Base-by-base conservation (phyloP, 1,284 basidiomycete genomes). In the Hymenochaete sp. region DNA sequence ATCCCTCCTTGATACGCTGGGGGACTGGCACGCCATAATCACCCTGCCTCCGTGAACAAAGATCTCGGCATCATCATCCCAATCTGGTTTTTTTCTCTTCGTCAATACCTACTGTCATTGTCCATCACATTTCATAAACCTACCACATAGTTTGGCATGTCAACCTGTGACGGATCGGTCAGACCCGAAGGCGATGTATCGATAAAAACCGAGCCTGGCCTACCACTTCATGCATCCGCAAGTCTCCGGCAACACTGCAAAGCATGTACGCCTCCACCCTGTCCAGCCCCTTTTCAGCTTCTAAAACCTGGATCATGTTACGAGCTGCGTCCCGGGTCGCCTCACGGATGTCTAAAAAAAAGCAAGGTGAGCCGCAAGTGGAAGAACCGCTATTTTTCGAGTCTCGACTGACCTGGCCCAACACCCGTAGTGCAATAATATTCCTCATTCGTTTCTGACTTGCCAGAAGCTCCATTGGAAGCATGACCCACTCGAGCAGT, bases 61-160 rank as follows among this genome's bases (percentile, higher is more conserved):
- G 59, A 56, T 40, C 53, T 60, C 1, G 59, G 54, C 25, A 61
- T 52, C 59, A 61, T 61, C 57, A 61, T 60, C 14, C 59, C 59
- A 18, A 62, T 54, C 61, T 60, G 28, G 14, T 10, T 10, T 31
- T 9, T 10, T 31, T 31, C 28, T 31, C 14, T 31, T 10, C 14
- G 9, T 31, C 9, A 31, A 10, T 14, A 31, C 28, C 10, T 9
- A 31, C 28, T 14, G 10, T 14, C 10, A 31, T 31, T 31, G 10
- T 10, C 10, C 10, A 31, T 9, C 14, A 10, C 14, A 14, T 31
- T 9, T 9, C 10, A 14, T 16, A 11, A 5, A 63, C 72, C 51
- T 56, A 78, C 76, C 38, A 78, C 68, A 50, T 76, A 79, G 54
- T 78, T 78, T 9, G 77, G 77, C 76, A 79, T 77, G 51, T 79